Percentiles rank a stretch among this genome's conserved stretches.
These are phyloP conservation scores for Datisca glomerata DNA, from an alignment of 306 rosid genomes.

Conservation along the genomic window DNA sequence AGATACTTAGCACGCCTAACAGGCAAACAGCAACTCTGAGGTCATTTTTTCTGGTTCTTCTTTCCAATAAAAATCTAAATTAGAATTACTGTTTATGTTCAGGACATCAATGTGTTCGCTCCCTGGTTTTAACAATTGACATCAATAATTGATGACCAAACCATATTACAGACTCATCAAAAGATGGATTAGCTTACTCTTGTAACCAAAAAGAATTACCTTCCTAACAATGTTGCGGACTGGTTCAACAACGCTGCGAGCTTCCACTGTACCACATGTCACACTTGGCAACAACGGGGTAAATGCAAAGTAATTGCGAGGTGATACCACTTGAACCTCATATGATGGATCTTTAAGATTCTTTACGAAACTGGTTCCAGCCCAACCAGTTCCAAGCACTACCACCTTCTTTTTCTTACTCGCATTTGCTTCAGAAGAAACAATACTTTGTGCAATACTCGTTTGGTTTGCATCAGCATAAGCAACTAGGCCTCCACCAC, in stretches of 20 bases:
- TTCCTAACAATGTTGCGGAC: slow-evolving; percentile 66
- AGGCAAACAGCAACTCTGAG: too few relatives aligned
- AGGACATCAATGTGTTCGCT: too few relatives aligned
- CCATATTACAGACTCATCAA: too few relatives aligned
- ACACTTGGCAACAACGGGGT: slow-evolving; percentile 94
- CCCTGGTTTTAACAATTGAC: too few relatives aligned
- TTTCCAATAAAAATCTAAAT: too few relatives aligned
- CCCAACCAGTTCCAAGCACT: slow-evolving; percentile 99
- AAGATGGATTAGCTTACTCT: too few relatives aligned
- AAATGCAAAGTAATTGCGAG: slow-evolving; percentile 88
- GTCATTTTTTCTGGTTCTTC: too few relatives aligned
- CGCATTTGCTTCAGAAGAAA: slow-evolving; percentile 24
- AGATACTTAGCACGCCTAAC: too few relatives aligned
- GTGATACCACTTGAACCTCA: slow-evolving; percentile 81
- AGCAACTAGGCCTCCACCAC: slow-evolving; percentile 76
- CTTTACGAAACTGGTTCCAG: slow-evolving; percentile 82
- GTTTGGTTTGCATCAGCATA: slow-evolving; percentile 40
- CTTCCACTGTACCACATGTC: slow-evolving; percentile 87
- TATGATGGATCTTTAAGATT: slow-evolving; percentile 45
- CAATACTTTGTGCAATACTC: slow-evolving; percentile 8
- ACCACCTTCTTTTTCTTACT: slow-evolving; percentile 61
- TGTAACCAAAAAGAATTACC: slow-evolving; percentile 25
- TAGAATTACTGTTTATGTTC: too few relatives aligned
- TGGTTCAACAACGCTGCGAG: slow-evolving; percentile 91
- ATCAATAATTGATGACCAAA: too few relatives aligned